Percentiles rank a stretch among this genome's conserved stretches.
phyloP scores from a whole-genome alignment of 805 yeast species.

The Wickerhamiella azyma region DNA sequence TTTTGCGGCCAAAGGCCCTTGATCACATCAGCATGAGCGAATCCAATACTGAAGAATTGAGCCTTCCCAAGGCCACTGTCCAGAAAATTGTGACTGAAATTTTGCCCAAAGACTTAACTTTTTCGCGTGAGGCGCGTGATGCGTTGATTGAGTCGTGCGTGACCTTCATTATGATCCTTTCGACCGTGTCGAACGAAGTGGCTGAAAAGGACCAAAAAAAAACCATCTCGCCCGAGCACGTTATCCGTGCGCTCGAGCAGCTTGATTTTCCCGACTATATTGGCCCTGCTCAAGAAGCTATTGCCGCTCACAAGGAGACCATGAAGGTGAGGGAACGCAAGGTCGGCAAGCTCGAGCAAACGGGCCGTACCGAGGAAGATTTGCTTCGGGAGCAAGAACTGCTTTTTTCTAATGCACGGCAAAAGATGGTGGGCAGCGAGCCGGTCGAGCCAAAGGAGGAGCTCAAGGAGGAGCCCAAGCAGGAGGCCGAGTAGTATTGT shows the following conservation, averaged over 20 bases:
- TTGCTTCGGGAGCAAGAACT: constrained; percentile 84
- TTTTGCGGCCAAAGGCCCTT: background rate
- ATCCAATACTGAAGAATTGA: constrained; percentile 23
- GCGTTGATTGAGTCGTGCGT: constrained; percentile 93
- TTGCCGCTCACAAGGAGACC: constrained; percentile 76
- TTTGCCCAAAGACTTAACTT: constrained; percentile 72
- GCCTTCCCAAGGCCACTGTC: constrained; percentile 59
- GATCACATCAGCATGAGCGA: constrained; percentile 16
- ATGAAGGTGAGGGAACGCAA: constrained; percentile 77
- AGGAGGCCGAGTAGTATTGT: background rate
- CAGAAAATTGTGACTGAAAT: constrained; percentile 89
- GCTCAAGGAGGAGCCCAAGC: background rate
- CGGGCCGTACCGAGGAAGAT: constrained; percentile 88
- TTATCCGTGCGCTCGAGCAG: constrained; percentile 73
- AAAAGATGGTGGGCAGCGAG: constrained; percentile 17
- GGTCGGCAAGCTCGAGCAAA: constrained; percentile 82
- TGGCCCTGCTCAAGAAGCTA: constrained; percentile 63
- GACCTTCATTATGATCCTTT: constrained; percentile 85
- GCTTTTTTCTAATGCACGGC: constrained; percentile 39
- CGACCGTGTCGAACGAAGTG: constrained; percentile 87
- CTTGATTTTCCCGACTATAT: constrained; percentile 78
- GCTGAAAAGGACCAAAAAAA: constrained; percentile 94
- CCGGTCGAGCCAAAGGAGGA: constrained; percentile 1
- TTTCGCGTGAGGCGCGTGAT: constrained; percentile 87
- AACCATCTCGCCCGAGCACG: constrained; percentile 94